A percentile compares a stretch with the other conserved stretches of the same genome.
These are phyloP conservation scores for Calonectria pseudoreteaudii DNA, from an alignment of 2,329 filamentous ascomycete species.

Conservation along the genomic window DNA sequence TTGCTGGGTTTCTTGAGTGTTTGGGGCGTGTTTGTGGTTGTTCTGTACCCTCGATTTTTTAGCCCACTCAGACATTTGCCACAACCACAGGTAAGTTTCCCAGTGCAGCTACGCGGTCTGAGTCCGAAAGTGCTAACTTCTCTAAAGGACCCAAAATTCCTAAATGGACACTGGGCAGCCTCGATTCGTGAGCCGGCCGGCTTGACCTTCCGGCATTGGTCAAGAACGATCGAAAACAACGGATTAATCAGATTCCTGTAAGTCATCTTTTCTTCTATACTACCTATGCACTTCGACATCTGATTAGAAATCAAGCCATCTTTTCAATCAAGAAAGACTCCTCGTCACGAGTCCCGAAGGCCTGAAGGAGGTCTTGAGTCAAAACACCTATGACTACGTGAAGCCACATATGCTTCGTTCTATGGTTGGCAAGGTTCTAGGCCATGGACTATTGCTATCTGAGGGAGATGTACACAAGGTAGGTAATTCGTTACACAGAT, in stretches of 20 bases:
- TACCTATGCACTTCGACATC: rapidly evolving
- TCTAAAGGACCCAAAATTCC: constrained; percentile 7
- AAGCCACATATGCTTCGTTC: constrained; percentile 32
- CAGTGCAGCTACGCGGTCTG: rapidly evolving
- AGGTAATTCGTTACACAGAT: not conserved
- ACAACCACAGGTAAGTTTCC: constrained; percentile 14
- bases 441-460: constrained; percentile 13
- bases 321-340: constrained; percentile 33
- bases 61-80: constrained; percentile 25
- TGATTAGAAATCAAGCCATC: constrained; percentile 10
- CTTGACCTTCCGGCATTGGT: constrained; percentile 29
- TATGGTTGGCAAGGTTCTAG: constrained; percentile 31
- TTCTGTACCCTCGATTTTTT: constrained; percentile 24
- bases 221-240: constrained; percentile 33
- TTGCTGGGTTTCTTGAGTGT: constrained; percentile 8
- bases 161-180: constrained; percentile 33
- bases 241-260: constrained; percentile 31
- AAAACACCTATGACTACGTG: constrained; percentile 31
- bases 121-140: not conserved
- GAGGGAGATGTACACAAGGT: constrained; percentile 34
- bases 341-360: constrained; percentile 26
- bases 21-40: constrained; percentile 18
- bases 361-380: constrained; percentile 27
- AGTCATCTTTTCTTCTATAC: rapidly evolving
- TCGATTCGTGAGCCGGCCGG: constrained; percentile 32